A percentile compares a stretch with the other conserved stretches of the same genome.
Conservation (phyloP, 805 yeast genomes). For the Candida insectalens region DNA sequence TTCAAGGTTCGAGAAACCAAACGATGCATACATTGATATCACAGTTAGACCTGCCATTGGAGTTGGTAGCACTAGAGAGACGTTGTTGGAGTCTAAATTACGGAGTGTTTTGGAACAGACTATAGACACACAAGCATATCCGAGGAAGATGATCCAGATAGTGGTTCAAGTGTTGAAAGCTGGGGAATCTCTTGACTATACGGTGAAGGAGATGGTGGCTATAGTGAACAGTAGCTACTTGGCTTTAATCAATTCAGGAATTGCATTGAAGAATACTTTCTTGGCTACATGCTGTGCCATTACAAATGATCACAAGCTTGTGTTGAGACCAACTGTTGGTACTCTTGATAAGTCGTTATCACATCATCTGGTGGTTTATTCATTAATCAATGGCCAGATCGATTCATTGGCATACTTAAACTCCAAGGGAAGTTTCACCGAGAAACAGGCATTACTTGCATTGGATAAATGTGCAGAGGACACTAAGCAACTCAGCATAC, state of each 20-base stretch:
- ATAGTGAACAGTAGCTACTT: conserved; percentile 64
- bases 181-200: conserved; percentile 30
- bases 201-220: conserved; percentile 47
- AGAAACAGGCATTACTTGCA: conserved; percentile 40
- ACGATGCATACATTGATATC: conserved; percentile 67
- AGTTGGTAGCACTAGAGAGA: conserved; percentile 63
- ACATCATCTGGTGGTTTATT: conserved; percentile 58
- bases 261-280: conserved; percentile 57
- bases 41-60: conserved; percentile 74
- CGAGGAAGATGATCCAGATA: conserved; percentile 69
- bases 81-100: conserved; percentile 62
- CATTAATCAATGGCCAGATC: conserved; percentile 38
- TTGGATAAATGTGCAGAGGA: conserved; percentile 42
- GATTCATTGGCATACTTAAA: conserved; percentile 58
- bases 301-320: conserved; percentile 17
- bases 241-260: conserved; percentile 75
- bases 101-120: conserved; percentile 50
- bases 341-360: conserved; percentile 39
- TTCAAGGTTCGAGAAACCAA: conserved; percentile 75
- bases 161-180: conserved; percentile 55
- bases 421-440: conserved; percentile 60
- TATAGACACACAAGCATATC: conserved; percentile 55
- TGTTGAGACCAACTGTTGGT: conserved; percentile 35
- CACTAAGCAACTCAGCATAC: conserved; percentile 33
- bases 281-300: conserved; percentile 37